A percentile compares a stretch with the other conserved stretches of the same genome.
Evolutionary conservation across 2,329 filamentous ascomycete species (phyloP).

Genomic region (Aspergillus sojae): DNA sequence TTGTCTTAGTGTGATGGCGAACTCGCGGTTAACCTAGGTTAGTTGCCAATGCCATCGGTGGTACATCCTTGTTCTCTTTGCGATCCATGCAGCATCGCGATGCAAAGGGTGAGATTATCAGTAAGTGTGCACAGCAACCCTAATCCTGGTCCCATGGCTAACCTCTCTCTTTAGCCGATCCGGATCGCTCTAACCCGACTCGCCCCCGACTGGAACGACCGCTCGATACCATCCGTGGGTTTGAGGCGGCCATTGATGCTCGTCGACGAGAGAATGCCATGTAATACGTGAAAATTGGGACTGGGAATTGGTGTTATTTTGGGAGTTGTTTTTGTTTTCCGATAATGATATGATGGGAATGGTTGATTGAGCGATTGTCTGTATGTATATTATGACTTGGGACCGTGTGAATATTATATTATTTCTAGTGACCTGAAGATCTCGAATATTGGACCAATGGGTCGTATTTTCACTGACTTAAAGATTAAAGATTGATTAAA

Average conservation of each 20-base stretch:
- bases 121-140: slow-evolving; percentile 50
- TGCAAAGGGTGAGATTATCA: slow-evolving; percentile 73
- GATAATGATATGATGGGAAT: slow-evolving; percentile 13
- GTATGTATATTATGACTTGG: slow-evolving; percentile 6
- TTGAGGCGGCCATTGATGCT: slow-evolving; percentile 84
- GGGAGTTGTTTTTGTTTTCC: background rate
- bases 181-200: slow-evolving; percentile 88
- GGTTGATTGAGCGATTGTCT: slow-evolving; percentile 1
- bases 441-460: background rate
- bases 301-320: slow-evolving; percentile 5
- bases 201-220: slow-evolving; percentile 84
- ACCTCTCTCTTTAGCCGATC: slow-evolving; percentile 65
- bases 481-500: background rate
- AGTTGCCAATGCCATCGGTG: slow-evolving; percentile 28
- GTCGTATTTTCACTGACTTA: background rate
- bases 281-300: slow-evolving; percentile 7
- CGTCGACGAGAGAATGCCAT: slow-evolving; percentile 50
- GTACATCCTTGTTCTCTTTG: slow-evolving; percentile 56
- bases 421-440: slow-evolving; percentile 2
- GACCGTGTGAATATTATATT: background rate
- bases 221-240: slow-evolving; percentile 86
- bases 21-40: slow-evolving; percentile 10
- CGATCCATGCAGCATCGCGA: slow-evolving; percentile 77
- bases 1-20: background rate
- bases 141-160: slow-evolving; percentile 6